These are phyloP conservation scores for Crucibulum laeve DNA, from an alignment of 768 basidiomycete genomes.

Conservation along the genomic window DNA sequence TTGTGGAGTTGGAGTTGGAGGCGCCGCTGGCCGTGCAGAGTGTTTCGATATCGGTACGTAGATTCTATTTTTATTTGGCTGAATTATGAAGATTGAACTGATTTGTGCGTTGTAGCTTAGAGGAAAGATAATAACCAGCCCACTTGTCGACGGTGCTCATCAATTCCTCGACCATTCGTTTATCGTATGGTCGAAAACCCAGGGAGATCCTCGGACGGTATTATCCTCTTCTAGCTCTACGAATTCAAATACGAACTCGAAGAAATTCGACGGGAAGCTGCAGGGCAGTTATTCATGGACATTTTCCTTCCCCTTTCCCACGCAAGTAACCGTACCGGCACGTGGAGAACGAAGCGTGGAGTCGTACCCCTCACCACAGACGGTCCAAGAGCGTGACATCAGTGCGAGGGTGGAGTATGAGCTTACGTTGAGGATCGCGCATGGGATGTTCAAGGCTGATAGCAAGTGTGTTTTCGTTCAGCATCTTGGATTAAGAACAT, in stretches of 20 bases:
- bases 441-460: slow-evolving; percentile 7
- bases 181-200: slow-evolving; percentile 25
- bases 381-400: slow-evolving; percentile 8
- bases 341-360: background rate
- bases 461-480: background rate
- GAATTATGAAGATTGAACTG: background rate
- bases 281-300: slow-evolving; percentile 7
- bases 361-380: slow-evolving; percentile 9
- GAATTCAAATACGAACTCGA: background rate
- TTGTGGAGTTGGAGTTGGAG: slow-evolving; percentile 23
- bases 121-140: slow-evolving; percentile 23
- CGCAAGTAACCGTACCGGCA: slow-evolving; percentile 4
- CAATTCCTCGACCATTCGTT: slow-evolving; percentile 23
- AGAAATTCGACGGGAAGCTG: slow-evolving; percentile 6
- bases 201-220: slow-evolving; percentile 23
- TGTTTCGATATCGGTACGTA: slow-evolving; percentile 21
- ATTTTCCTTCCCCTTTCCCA: slow-evolving; percentile 12
- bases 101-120: slow-evolving; percentile 17
- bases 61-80: background rate
- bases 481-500: background rate
- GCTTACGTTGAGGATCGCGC: slow-evolving; percentile 6
- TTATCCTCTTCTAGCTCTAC: slow-evolving; percentile 2
- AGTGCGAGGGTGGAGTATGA: slow-evolving; percentile 9
- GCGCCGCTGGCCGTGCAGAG: slow-evolving; percentile 21
- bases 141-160: slow-evolving; percentile 18